Evolutionary conservation across 1,284 basidiomycete species (phyloP), one percentile per base, ranked within the genome.

Genomic region (Agroathelia rolfsii): DNA sequence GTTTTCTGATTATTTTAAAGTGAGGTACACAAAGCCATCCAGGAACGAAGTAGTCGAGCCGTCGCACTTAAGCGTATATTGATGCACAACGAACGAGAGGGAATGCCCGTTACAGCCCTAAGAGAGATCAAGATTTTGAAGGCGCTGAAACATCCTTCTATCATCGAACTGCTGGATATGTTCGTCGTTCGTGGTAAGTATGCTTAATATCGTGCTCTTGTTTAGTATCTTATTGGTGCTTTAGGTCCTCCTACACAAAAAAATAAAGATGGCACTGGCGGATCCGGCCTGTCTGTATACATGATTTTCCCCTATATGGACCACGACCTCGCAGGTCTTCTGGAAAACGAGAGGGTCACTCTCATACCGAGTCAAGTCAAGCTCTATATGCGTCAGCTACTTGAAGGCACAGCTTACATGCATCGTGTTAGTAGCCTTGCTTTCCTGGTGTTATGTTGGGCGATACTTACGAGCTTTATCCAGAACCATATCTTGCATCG

Each of bases 251-350:
- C 28, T 33, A 79, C 75, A 76, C 50, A 75, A 61, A 39, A n/a
- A n/a, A n/a, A n/a, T n/a, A n/a, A n/a, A n/a, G n/a, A n/a, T n/a
- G 66, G 72, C 19, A 76, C 71, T 48, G 72, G 73, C 3, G 22
- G 53, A 18, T 50, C 56, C 24, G 72, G 80, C 27, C 69, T 90
- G 24, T 96, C 81, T 6, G 86, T 90, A 12, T 96, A 88, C 59
- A 96, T 98, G 93, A 93, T 97, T 19, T 97, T 97, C 52, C 94
- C 94, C 0, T 98, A 95, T 59, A 96, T 97, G 92, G 94, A 97
- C 49, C 95, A 99, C 52, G 94, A 99, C 59, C 73, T 99, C 15
- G 92, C 93, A 8, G 95, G 95, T 2, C 58, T 98, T 31, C 60
- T 98, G 33, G 86, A 93, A 55, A 95, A 95, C 51, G 81, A 85